These are phyloP conservation scores for Senna tora DNA, from an alignment of 306 rosid genomes.

Conservation along the genomic window DNA sequence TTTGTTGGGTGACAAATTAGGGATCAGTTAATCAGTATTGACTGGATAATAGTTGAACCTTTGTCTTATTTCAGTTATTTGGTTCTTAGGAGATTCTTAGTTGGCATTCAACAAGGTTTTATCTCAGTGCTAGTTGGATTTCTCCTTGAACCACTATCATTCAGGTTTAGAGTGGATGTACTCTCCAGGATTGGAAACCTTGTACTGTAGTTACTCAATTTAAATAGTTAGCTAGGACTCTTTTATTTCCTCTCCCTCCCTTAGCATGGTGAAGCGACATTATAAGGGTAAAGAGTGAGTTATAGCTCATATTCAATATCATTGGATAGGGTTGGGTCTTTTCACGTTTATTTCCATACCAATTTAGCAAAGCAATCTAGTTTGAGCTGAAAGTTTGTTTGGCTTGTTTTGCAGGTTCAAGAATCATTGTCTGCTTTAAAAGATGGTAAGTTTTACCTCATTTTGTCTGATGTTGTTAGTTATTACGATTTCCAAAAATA, in stretches of 20 bases:
- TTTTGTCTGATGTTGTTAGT: slow-evolving; percentile 17
- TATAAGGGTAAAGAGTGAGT: background rate
- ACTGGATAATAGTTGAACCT: background rate
- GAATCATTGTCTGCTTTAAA: slow-evolving; percentile 64
- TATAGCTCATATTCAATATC: slow-evolving; percentile 20
- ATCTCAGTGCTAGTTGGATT: background rate
- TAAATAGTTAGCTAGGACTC: background rate
- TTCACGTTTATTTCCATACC: background rate
- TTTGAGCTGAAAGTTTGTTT: slow-evolving; percentile 31
- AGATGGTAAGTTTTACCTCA: slow-evolving; percentile 60
- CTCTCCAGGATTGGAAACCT: background rate
- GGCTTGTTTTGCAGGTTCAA: slow-evolving; percentile 56
- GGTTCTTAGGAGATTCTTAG: slow-evolving; percentile 12
- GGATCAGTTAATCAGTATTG: background rate
- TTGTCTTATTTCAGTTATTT: slow-evolving; percentile 5
- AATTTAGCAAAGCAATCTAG: slow-evolving; percentile 23
- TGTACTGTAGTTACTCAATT: slow-evolving; percentile 23
- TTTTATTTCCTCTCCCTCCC: slow-evolving; percentile 2
- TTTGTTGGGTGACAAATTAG: background rate
- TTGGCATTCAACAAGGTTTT: slow-evolving; percentile 19
- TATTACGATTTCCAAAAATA: slow-evolving; percentile 21
- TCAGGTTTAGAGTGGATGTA: slow-evolving; percentile 11
- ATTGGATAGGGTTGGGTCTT: slow-evolving; percentile 9
- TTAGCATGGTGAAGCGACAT: slow-evolving; percentile 1
- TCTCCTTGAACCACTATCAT: slow-evolving; percentile 16